Evolutionary conservation across 2,329 filamentous ascomycete genomes (phyloP), one percentile per base, ranked within the genome.

Genomic region (Pseudopithomyces maydicus): DNA sequence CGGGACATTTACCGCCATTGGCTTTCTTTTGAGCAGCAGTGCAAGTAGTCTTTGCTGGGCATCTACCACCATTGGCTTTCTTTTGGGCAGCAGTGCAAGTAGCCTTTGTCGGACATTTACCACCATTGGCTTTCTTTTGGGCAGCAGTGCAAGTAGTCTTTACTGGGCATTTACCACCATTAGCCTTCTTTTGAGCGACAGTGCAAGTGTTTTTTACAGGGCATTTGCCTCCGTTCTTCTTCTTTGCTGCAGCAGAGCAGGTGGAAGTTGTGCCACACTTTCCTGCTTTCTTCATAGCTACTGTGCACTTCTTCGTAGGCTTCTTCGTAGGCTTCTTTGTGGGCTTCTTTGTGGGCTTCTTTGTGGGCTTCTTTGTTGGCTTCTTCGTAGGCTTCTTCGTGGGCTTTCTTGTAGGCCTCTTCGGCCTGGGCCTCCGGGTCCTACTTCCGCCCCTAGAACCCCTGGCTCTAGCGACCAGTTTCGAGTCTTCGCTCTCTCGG

Each of bases 221-320:
- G 23, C 48, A 51, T n/a, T 29, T 32, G n/a, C 48, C 48, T 15
- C 45, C 35, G 35, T 38, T 38, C 45, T 35, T 35, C 45, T 48
- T 48, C 33, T 48, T 48, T 14, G 19, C 39, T 23, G 41, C 41
- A 11, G 41, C 41, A 6, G 12, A 43, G 20, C 41, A 43, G 22
- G 45, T 48, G 14, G 19, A 48, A 22, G 46, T 49, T 38, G 46
- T 49, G 19, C 46, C 41, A 19, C 41, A 49, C 46, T 49, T 49
- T 49, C 46, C 46, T 49, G 47, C 47, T 33, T 41, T 50, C 35
- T 50, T 41, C 35, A 50, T 50, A 20, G 47, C 47, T 50, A 22
- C 47, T 29, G 35, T 50, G 19, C 19, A 36, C 22, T 32, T 50
- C 17, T 50, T 50, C 33, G 46, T 49, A 6, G 46, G 46, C 35